A percentile compares a stretch with the other conserved stretches of the same genome.
phyloP scores from a whole-genome alignment of 2,329 filamentous ascomycete genomes.

The Botrytis galanthina region DNA sequence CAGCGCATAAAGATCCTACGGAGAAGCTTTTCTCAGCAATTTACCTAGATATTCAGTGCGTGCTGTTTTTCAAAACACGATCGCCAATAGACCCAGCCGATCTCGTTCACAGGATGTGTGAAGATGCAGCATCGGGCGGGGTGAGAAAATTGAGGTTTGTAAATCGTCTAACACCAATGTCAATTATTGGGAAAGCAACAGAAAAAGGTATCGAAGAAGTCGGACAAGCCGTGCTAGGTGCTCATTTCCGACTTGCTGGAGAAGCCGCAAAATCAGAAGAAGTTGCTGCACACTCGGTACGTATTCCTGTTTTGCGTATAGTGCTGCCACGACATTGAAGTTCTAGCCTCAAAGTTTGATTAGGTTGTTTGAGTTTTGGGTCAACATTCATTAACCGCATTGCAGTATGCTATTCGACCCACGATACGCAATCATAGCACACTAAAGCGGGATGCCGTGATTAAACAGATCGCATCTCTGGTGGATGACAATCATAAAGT shows the following conservation, averaged over 20 bases:
- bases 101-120: constrained; percentile 54
- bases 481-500: constrained; percentile 66
- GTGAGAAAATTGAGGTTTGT: constrained; percentile 55
- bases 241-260: constrained; percentile 55
- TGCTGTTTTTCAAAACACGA: constrained; percentile 60
- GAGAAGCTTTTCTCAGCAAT: constrained; percentile 51
- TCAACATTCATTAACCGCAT: constrained; percentile 10
- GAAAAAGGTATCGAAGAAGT: constrained; percentile 66
- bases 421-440: constrained; percentile 70
- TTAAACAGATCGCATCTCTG: constrained; percentile 59
- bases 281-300: constrained; percentile 24
- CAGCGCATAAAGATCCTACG: constrained; percentile 43
- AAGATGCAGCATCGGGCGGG: constrained; percentile 49
- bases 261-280: constrained; percentile 26
- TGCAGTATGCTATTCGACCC: constrained; percentile 80
- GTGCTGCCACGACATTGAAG: constrained; percentile 13
- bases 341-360: constrained; percentile 8
- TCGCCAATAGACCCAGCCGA: constrained; percentile 55
- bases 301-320: constrained; percentile 15
- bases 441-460: constrained; percentile 66
- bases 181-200: constrained; percentile 60
- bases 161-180: constrained; percentile 58
- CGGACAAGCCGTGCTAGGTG: constrained; percentile 58
- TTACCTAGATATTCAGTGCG: constrained; percentile 57
- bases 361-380: constrained; percentile 9